Evolutionary conservation across 192 early-diverging fungal genomes (phyloP), one percentile per base, ranked within the genome.

Genomic region (Coemansia sp.): DNA sequence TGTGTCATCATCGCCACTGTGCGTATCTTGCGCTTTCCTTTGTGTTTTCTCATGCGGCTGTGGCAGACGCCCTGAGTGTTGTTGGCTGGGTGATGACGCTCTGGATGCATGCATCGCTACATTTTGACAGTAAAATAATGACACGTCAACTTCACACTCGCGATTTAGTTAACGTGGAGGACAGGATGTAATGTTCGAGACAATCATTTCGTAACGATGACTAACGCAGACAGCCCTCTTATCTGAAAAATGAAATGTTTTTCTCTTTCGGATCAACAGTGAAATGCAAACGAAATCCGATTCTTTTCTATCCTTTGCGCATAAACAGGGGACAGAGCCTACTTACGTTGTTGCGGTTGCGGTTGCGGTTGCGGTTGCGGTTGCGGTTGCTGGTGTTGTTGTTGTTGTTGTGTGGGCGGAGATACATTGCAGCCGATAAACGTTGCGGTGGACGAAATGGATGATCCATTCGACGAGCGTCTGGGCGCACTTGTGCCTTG

Each of bases 381-480:
- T 39, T n/a, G n/a, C n/a, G n/a, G n/a, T n/a, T n/a, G n/a, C n/a
- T n/a, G n/a, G n/a, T n/a, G n/a, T n/a, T n/a, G n/a, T n/a, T 38
- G 38, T 30, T 30, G 30, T 3, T 30, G 30, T 3, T 3, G 30
- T 30, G 30, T 3, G 30, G 30, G 44, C 16, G 51, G 51, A 26
- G 51, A 53, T 14, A 26, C 24, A 26, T 6, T 16, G 10, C 1
- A 26, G 21, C 23, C 24, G 8, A 6, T 21, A 26, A 59, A 36
- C 4, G 67, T 69, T n/a, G 60, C 63, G 14, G 63, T n/a, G 2
- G 69, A 52, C 36, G 76, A 73, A 21, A 63, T 30, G 20, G 76
- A 65, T 57, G 71, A 78, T 63, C 63, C 63, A 39, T 69, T 51
- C 33, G 76, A 78, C 43, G 63, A 55, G 61, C 76, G 69, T 45